Base-by-base conservation (phyloP, 2,329 filamentous ascomycete species). In the Pseudonectria foliicola region DNA sequence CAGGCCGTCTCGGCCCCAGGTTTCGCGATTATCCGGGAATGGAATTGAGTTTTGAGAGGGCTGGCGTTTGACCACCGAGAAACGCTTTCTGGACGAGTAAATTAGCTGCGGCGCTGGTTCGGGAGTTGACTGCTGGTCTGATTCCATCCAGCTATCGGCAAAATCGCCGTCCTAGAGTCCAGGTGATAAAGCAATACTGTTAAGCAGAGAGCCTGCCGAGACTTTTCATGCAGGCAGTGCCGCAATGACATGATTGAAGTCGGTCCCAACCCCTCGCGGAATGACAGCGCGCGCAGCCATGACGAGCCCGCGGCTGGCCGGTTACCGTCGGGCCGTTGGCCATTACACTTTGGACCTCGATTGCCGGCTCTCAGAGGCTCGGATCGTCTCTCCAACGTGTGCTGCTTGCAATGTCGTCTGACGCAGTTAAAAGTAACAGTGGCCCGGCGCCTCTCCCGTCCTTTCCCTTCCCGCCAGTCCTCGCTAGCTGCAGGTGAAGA, bases 321-420 rank as follows among this genome's bases (percentile, higher is more conserved):
- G 53, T 43, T 55, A 55, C 48, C 46, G 37, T 54, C 53, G 53
- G 52, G 46, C 45, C 46, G 50, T 43, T 30, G 13, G 33, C 32
- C 31, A 27, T 44, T 32, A 36, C 35, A 29, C 33, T 14, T 24
- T 29, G 15, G 39, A 28, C 29, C 31, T 23, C 11, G 13, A 28
- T 33, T 27, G 31, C 38, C 49, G 45, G 49, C 45, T 52, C 39
- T 46, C 37, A 38, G 38, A 34, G 34, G 40, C 31, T 37, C 29
- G 37, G 35, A 32, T 45, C 49, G 49, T 52, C 45, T 5, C 18
- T 21, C 5, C 5, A 21, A 8, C 18, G 18, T 6, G 18, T 21
- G 33, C 31, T 31, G 12, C 24, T 33, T 31, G 12, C 24, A 40
- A 35, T 39, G 39, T 42, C 42, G 42, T 21, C 18, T 6, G 35